These are phyloP conservation scores for Rutstroemia sydowiana DNA, from an alignment of 2,329 filamentous ascomycete genomes.

Conservation along the genomic window DNA sequence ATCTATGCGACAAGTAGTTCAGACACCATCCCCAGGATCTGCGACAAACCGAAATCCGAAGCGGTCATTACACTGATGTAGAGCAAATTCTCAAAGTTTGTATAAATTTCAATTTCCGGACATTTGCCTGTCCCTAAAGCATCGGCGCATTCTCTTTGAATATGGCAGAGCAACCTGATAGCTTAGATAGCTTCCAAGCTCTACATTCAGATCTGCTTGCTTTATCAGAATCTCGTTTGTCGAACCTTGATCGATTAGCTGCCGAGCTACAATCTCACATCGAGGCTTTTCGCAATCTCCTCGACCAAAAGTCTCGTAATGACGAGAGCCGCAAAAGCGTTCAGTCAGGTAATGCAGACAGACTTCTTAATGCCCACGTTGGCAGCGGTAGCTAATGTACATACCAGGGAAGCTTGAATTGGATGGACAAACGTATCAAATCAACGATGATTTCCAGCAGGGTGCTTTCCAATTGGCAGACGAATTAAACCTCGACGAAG, in stretches of 20 bases:
- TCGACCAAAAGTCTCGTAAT: conserved; percentile 69
- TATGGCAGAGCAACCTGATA: conserved; percentile 64
- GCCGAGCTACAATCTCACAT: conserved; percentile 58
- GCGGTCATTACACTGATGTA: background rate
- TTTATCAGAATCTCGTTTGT: conserved; percentile 62
- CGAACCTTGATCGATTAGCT: conserved; percentile 62
- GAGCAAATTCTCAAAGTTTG: background rate
- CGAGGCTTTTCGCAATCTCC: conserved; percentile 59
- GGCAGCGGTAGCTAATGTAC: too few species aligned
- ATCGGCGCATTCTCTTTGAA: conserved; percentile 20
- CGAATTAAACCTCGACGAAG: conserved; percentile 81
- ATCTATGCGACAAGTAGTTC: conserved; percentile 2
- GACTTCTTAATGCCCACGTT: conserved; percentile 13
- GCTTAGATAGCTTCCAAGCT: conserved; percentile 70
- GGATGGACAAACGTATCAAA: conserved; percentile 62
- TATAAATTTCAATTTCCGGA: conserved; percentile 1
- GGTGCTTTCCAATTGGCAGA: conserved; percentile 75
- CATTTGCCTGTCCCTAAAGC: conserved; percentile 5
- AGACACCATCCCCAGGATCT: background rate
- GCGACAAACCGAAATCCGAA: background rate
- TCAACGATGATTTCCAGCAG: conserved; percentile 86
- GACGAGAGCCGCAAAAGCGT: conserved; percentile 67
- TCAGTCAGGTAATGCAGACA: conserved; percentile 47
- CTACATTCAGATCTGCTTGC: conserved; percentile 80
- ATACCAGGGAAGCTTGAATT: conserved; percentile 77